A percentile compares a stretch with the other conserved stretches of the same genome.
phyloP scores from a whole-genome alignment of 352 stramenopile species.

The Thraustochytrium striatum region DNA sequence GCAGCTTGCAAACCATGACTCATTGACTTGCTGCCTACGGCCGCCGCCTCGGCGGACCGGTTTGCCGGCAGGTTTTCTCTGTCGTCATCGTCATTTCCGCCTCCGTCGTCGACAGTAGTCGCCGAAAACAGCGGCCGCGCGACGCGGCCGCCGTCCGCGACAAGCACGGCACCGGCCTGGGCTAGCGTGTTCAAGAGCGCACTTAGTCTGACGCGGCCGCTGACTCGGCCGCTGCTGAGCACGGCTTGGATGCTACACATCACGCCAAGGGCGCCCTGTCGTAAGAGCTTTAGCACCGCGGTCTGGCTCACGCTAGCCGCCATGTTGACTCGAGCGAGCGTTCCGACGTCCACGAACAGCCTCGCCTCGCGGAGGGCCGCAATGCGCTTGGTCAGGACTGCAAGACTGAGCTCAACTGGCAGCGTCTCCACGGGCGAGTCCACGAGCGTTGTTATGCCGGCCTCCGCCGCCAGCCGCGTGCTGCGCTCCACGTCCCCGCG shows the following conservation, averaged over 20 bases:
- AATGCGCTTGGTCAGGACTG: background rate
- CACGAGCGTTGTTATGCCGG: slow-evolving; percentile 1
- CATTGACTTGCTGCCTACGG: too few relatives aligned
- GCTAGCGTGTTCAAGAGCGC: slow-evolving; percentile 4
- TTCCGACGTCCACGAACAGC: background rate
- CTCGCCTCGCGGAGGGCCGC: background rate
- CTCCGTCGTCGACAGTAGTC: too few relatives aligned
- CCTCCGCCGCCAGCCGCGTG: background rate
- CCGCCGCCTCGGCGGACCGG: too few relatives aligned
- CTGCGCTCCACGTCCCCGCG: background rate
- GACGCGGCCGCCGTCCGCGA: background rate
- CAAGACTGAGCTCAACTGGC: background rate
- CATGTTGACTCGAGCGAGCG: background rate
- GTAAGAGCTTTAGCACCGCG: too few relatives aligned
- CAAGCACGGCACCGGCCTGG: background rate
- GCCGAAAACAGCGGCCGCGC: too few relatives aligned
- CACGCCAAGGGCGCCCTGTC: too few relatives aligned
- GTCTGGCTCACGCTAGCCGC: background rate
- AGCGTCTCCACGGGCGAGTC: slow-evolving; percentile 9
- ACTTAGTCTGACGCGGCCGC: background rate
- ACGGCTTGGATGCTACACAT: too few relatives aligned
- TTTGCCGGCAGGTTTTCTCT: too few relatives aligned
- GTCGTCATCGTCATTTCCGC: too few relatives aligned
- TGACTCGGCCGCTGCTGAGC: background rate
- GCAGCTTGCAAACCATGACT: background rate